Evolutionary conservation across 2,329 filamentous ascomycete genomes (phyloP).

Genomic region (Cladosporium sp.): DNA sequence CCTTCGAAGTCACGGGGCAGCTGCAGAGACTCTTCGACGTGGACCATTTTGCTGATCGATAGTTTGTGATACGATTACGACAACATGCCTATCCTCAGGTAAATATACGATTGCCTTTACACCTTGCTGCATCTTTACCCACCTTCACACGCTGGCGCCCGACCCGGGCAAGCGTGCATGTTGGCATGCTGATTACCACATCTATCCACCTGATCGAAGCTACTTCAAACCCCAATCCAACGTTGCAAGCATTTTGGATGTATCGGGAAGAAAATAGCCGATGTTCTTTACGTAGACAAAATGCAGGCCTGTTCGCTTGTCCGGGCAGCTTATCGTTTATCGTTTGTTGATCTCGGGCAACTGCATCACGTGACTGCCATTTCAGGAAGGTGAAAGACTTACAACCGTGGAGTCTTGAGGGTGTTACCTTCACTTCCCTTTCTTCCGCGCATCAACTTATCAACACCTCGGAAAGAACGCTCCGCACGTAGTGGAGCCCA

Average conservation of each 20-base stretch:
- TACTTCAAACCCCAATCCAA: not conserved
- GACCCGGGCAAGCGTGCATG: not conserved
- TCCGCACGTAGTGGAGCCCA: not conserved
- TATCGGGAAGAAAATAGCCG: not conserved
- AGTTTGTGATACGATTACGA: not conserved
- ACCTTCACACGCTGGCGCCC: not conserved
- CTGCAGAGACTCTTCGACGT: slow-evolving; percentile 38
- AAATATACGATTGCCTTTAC: not conserved
- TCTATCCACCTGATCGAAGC: not conserved
- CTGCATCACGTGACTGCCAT: not conserved
- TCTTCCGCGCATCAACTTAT: not conserved
- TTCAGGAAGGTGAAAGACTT: slow-evolving; percentile 1
- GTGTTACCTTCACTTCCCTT: not conserved
- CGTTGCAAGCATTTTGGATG: not conserved
- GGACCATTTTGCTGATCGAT: slow-evolving; percentile 26
- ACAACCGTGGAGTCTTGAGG: not conserved
- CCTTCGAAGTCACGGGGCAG: slow-evolving; percentile 42
- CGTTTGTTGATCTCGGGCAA: not conserved
- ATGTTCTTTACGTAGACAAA: not conserved
- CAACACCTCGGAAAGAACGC: not conserved
- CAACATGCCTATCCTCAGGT: not conserved
- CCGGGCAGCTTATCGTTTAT: not conserved
- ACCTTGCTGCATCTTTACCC: not conserved
- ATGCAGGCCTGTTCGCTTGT: not conserved
- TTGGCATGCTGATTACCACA: not conserved